Evolutionary conservation across 2,329 filamentous ascomycete species (phyloP).

Genomic region (Endoconidiophora laricicola): DNA sequence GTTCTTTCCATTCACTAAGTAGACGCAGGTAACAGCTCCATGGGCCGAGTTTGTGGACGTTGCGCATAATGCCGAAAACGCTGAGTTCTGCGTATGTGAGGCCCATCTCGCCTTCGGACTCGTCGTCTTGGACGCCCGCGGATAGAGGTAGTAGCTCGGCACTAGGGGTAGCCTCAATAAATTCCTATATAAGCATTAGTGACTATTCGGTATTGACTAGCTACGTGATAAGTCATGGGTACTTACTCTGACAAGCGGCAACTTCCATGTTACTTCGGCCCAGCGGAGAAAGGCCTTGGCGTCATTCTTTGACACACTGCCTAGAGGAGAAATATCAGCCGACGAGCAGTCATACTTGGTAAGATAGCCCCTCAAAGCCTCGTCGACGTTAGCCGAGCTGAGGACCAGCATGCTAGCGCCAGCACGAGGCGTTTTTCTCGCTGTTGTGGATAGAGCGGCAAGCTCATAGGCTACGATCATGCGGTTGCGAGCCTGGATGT

Average conservation of each 20-base stretch:
- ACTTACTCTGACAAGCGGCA: constrained; percentile 39
- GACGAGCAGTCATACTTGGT: constrained; percentile 23
- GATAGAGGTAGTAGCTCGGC: constrained; percentile 33
- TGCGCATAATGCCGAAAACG: constrained; percentile 24
- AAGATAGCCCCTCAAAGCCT: constrained; percentile 31
- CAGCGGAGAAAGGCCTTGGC: constrained; percentile 48
- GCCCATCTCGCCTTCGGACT: constrained; percentile 26
- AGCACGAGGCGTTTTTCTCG: constrained; percentile 31
- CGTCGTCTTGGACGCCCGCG: constrained; percentile 24
- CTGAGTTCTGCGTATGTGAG: constrained; percentile 26
- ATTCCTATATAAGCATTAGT: constrained; percentile 23
- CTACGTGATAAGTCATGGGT: too few species aligned
- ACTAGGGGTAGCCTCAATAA: constrained; percentile 41
- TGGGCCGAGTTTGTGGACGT: constrained; percentile 26
- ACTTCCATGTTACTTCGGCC: constrained; percentile 35
- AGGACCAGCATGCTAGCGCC: constrained; percentile 46
- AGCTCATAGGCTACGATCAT: constrained; percentile 51
- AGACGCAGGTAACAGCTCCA: constrained; percentile 25
- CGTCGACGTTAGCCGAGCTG: constrained; percentile 44
- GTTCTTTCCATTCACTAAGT: constrained; percentile 23
- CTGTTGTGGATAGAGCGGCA: constrained; percentile 42
- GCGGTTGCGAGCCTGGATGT: constrained; percentile 47
- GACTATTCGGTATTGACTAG: background rate
- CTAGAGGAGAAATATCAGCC: constrained; percentile 40
- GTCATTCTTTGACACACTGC: constrained; percentile 41